Evolutionary conservation across 176 grass and related monocot genomes (phyloP), one percentile per base, ranked within the genome.

Genomic region (Stipa capillata): DNA sequence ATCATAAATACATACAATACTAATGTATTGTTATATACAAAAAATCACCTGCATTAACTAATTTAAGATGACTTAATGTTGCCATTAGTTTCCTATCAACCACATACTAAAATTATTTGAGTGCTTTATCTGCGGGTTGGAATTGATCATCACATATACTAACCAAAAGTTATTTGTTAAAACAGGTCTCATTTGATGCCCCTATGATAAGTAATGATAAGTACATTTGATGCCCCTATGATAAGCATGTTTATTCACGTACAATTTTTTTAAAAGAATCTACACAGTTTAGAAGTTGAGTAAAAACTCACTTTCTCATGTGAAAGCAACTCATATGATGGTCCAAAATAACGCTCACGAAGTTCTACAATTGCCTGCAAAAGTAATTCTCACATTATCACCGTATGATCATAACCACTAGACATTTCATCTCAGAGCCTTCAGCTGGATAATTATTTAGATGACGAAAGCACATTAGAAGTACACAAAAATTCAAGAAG

Each of bases 321-420:
- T 58, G 91, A 90, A 72, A 79, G 77, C 42, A 97, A 62, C 71
- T 97, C 94, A 82, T 90, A 89, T n/a, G 83, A 82, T 75, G 89
- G 84, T 45, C 94, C 94, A 54, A 97, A 97, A 89, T 90, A 94
- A 32, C 94, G 84, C 69, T 97, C 94, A 53, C 87, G 72, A 55
- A 94, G 83, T 68, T 91, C 91, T 4, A 65, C 11, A 14, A 81
- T 56, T 31, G 45, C 84, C 94, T 97, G 54, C 25, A 88, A 71
- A 70, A 35, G 12, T 55, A 39, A 54, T 56, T 79, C 4, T 42
- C 21, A 60, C n/a, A n/a, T n/a, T n/a, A n/a, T n/a, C n/a, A n/a
- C n/a, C n/a, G n/a, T n/a, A n/a, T n/a, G n/a, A n/a, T 65, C 21
- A 92, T 4, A 71, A 61, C 72, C 18, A 77, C 18, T 17, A 5